A percentile compares a stretch with the other conserved stretches of the same genome.
phyloP scores from a whole-genome alignment of 2,329 filamentous ascomycete species.

The Thielaviopsis musarum region DNA sequence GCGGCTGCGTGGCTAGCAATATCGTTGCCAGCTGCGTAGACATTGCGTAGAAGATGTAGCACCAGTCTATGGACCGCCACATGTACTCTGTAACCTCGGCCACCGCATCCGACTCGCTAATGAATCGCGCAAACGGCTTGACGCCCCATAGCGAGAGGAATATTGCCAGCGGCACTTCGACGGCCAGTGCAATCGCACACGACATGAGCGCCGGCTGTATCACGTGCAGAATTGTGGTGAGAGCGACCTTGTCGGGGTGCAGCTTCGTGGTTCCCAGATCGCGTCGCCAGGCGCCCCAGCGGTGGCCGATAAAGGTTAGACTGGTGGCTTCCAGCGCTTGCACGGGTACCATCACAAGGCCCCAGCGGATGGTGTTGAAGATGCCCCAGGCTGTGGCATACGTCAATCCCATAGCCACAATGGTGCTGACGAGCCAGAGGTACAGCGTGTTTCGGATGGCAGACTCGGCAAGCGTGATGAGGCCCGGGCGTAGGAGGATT shows the following conservation, averaged over 20 bases:
- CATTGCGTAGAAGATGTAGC: constrained; percentile 52
- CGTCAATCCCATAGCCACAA: constrained; percentile 43
- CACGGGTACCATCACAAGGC: constrained; percentile 57
- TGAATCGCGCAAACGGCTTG: constrained; percentile 42
- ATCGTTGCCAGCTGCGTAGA: constrained; percentile 49
- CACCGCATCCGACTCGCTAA: constrained; percentile 39
- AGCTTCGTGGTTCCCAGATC: constrained; percentile 14
- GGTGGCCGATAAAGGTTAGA: constrained; percentile 48
- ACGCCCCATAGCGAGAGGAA: constrained; percentile 44
- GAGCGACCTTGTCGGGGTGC: constrained; percentile 13
- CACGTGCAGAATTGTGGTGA: constrained; percentile 22
- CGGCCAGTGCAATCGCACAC: constrained; percentile 30
- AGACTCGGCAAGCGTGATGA: constrained; percentile 45
- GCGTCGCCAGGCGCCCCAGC: constrained; percentile 38
- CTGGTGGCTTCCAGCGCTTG: constrained; percentile 48
- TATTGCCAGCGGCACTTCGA: constrained; percentile 47
- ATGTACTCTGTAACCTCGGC: constrained; percentile 46
- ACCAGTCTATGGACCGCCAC: constrained; percentile 47
- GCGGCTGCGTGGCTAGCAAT: constrained; percentile 43
- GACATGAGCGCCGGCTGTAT: constrained; percentile 36
- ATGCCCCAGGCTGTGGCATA: constrained; percentile 60
- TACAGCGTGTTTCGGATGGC: constrained; percentile 52
- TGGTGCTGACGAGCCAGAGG: constrained; percentile 49
- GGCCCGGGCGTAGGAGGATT: constrained; percentile 37
- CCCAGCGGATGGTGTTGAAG: constrained; percentile 61